phyloP scores from a whole-genome alignment of 1,284 basidiomycete species.

The Phellopilus nigrolimitatus region DNA sequence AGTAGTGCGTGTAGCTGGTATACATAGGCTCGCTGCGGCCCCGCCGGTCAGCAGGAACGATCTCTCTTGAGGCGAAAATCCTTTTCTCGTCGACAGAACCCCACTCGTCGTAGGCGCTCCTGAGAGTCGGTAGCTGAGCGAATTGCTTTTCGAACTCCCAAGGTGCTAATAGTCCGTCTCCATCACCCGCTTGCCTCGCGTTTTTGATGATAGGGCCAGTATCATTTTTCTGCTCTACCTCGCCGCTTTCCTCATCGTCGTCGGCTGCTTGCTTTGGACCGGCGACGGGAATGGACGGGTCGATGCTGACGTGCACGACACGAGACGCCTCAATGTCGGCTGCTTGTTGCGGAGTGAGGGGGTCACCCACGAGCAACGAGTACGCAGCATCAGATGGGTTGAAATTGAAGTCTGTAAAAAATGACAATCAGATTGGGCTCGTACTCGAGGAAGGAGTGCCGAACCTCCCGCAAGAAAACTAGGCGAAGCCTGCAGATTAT shows the following conservation, averaged over 20 bases:
- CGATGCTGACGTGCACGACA: conserved; percentile 80
- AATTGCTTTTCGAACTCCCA: conserved; percentile 59
- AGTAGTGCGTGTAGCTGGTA: conserved; percentile 78
- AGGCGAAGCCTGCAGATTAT: conserved; percentile 57
- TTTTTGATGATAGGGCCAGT: conserved; percentile 75
- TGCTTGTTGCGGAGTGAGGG: conserved; percentile 50
- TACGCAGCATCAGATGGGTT: conserved; percentile 84
- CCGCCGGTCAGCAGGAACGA: conserved; percentile 35
- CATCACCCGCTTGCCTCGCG: conserved; percentile 54
- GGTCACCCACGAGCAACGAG: conserved; percentile 65
- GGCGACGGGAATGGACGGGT: conserved; percentile 44
- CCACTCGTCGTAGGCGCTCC: conserved; percentile 51
- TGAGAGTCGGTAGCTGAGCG: conserved; percentile 34
- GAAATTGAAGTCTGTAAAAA: conserved; percentile 87
- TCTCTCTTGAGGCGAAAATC: conserved; percentile 48
- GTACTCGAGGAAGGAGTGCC: conserved; percentile 15
- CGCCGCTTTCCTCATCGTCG: conserved; percentile 42
- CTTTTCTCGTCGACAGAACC: conserved; percentile 26
- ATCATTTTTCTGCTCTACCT: conserved; percentile 41
- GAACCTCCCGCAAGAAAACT: conserved; percentile 81
- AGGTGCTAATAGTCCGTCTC: conserved; percentile 71
- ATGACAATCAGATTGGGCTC: background rate
- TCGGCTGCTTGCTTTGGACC: conserved; percentile 28
- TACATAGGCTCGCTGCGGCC: conserved; percentile 72
- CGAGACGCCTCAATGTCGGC: conserved; percentile 58